Evolutionary conservation across 495 filamentous ascomycete species (phyloP), one percentile per base, ranked within the genome.

Genomic region (Aspergillus kassunensis): DNA sequence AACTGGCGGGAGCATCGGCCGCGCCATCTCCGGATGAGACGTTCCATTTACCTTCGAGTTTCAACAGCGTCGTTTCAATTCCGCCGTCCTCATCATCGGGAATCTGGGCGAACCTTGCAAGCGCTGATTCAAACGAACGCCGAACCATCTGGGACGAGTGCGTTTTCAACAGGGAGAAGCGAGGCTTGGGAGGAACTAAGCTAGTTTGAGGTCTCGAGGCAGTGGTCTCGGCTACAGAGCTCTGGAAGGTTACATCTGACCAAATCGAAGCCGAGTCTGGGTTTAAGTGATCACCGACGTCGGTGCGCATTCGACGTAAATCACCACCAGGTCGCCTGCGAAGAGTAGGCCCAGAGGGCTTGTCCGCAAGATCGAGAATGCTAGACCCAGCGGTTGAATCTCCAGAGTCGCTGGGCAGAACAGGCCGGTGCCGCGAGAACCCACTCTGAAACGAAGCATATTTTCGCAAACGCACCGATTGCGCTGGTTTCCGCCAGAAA

Each of bases 41-140:
- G 39, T 50, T 55, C 68, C 82, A 95, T 59, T 86, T 91, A 6
- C 93, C 93, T 73, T 99, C 95, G 4, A 99, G 78, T 59, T 97
- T 97, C 54, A 92, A 69, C 54, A 99, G 62, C 6, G 93, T 90
- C 12, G 91, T 90, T 62, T 97, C 93, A 42, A 97, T 80, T 16
- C 92, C 91, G n/a, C 91, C 92, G 66, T 93, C 90, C 48, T 89
- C 88, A 53, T 92, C 88, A 63, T 99, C 95, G 0, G 91, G 90
- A 19, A 98, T 88, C 49, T 87, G 82, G 8, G 91, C 89, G 55
- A 98, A 83, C 58, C 89, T 86, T 43, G 90, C 86, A 23, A 95
- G 89, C 50, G 95, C 92, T 9, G 81, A 84, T 67, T 97, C 89
- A 51, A 97, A 97, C 1, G 91, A 96, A 10, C 88, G 87, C 34